These are phyloP conservation scores for Eimeria praecox DNA, from an alignment of 169 alveolate genomes.

Conservation along the genomic window DNA sequence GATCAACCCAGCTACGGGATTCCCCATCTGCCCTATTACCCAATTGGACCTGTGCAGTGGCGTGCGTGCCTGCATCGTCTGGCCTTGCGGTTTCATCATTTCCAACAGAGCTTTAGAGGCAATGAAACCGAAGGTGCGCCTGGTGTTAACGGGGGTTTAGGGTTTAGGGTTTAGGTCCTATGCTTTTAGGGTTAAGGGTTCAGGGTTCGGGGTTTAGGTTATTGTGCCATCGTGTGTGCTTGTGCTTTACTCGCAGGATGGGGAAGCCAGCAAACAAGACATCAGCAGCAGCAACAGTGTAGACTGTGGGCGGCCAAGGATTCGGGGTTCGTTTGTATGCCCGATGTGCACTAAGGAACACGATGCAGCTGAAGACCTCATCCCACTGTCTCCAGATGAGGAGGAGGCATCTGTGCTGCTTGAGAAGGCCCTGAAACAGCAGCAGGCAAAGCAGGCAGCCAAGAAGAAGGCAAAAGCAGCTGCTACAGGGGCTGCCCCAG, in stretches of 20 bases:
- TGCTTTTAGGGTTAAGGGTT: not conserved
- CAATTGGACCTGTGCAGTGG: conserved; percentile 86
- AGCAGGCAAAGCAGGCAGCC: conserved; percentile 68
- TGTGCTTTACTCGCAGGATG: not conserved
- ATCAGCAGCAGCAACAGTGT: not conserved
- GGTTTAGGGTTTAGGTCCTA: not conserved
- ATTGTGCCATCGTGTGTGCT: not conserved
- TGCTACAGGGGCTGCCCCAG: not conserved
- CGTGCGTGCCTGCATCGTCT: conserved; percentile 86
- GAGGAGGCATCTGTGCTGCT: conserved; percentile 52
- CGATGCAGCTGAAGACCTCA: conserved; percentile 66
- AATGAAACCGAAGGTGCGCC: conserved; percentile 3
- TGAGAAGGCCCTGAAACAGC: conserved; percentile 24
- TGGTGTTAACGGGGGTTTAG: no score
- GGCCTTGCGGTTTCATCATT: conserved; percentile 84
- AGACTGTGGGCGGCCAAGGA: not conserved
- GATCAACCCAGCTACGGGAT: conserved; percentile 84
- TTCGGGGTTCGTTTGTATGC: conserved; percentile 29
- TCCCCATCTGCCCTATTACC: conserved; percentile 87
- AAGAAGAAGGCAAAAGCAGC: not conserved
- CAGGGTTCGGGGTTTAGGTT: not conserved
- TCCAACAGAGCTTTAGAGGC: conserved; percentile 86
- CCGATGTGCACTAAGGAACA: conserved; percentile 76
- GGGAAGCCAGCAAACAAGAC: not conserved
- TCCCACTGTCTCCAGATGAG: conserved; percentile 79